Base-by-base conservation (phyloP, 1,284 basidiomycete genomes). In the Takashimella koratensis region DNA sequence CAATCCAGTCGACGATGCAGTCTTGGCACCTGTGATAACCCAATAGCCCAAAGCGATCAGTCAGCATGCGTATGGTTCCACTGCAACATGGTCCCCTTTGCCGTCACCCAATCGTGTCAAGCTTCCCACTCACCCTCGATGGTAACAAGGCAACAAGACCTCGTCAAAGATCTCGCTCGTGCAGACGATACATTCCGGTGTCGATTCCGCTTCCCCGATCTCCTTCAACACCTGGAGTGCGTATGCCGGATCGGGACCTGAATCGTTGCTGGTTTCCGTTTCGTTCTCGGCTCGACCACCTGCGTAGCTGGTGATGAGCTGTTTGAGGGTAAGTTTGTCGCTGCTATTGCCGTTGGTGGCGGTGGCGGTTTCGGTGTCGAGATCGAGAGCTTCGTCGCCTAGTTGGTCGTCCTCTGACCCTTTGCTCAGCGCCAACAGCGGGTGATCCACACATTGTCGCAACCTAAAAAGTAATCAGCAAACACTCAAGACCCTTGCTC, bases 361-460 rank as follows among this genome's bases (percentile, higher is more conserved):
- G 10, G 30, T 36, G 30, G 10, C 16, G n/a, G 85, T 70, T 22
- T 68, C 68, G 48, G 79, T 79, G 4, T 65, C 75, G 20, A 71
- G 63, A 5, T 80, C 72, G 6, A 80, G 59, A 13, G 73, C 54
- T 41, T 63, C 74, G 11, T 79, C 71, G 3, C 73, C 73, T 8
- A 76, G 73, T 36, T 79, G 74, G 41, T 83, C 80, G 20, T 81
- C 77, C 6, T 60, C 63, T 0, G 80, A 79, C 0, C 84, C 65
- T 52, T 76, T 76, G 56, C 68, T 68, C 49, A 76, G 75, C 10
- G 92, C 88, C 4, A 94, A 82, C 59, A 83, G 81, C 0, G 90
- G 88, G 67, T 93, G 90, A 25, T 93, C 80, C 1, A 92, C 90
- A 11, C 90, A 90, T 49, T 90, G 87, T 36, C 90, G 86, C 46